These are phyloP conservation scores for Canna indica DNA, from an alignment of 176 grass and related monocot species.

Conservation along the genomic window DNA sequence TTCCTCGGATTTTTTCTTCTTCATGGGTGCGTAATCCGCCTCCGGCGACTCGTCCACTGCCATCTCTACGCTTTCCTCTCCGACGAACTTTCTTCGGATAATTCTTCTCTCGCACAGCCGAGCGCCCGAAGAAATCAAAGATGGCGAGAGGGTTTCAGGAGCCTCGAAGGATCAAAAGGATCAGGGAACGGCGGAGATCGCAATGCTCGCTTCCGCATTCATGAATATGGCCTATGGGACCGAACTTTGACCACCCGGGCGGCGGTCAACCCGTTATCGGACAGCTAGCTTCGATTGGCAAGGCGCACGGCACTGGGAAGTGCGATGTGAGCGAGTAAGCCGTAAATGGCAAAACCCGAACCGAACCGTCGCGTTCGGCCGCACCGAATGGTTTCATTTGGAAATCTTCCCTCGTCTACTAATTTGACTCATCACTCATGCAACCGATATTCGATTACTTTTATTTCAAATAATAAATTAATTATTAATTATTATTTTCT, in stretches of 20 bases:
- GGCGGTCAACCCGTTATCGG: background rate
- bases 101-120: background rate
- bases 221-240: background rate
- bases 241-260: background rate
- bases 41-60: background rate
- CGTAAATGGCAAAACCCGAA: no score
- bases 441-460: no score
- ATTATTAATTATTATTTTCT: no score
- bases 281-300: no score
- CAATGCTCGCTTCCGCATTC: background rate
- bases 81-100: background rate
- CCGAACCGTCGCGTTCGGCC: no score
- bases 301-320: no score
- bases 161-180: background rate
- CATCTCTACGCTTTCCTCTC: background rate
- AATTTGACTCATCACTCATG: no score
- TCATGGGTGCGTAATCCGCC: conserved; percentile 17
- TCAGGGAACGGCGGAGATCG: background rate
- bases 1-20: conserved; percentile 61
- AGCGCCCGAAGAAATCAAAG: background rate
- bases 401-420: no score
- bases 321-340: no score
- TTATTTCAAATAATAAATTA: no score
- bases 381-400: no score
- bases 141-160: background rate